Base-by-base conservation (phyloP, 2,329 filamentous ascomycete genomes). In the Chaetomiaceae sp. region DNA sequence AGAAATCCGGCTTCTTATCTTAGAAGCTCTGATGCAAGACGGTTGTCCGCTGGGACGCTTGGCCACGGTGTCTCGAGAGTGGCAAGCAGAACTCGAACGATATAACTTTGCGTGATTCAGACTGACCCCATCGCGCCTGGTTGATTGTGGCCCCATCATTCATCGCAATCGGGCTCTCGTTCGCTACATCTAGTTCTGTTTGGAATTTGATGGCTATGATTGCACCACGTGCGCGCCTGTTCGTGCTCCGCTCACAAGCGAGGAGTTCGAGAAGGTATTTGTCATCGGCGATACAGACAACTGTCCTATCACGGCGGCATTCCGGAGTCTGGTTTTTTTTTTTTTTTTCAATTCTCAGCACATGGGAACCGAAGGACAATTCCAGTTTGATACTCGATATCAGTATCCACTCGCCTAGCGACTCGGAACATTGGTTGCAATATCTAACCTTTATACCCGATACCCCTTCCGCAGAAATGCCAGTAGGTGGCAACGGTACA, bases 141-240 rank as follows among this genome's bases (percentile, higher is more conserved):
- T 10, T 14, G 43, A 46, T 25, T 46, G 27, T 6, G 20, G 32
- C 36, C 27, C 21, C 5, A 36, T 46, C n/a, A 25, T 46, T 16
- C 30, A 36, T 14, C 43, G 43, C 13, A 46, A 46, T n/a, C 43
- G 43, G 30, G 43, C 32, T 36, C 43, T 46, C 32, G 43, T 46
- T 18, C 30, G 33, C 14, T 46, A 46, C 11, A 36, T 46, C 20
- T 46, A 21, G 43, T 46, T 46, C 18, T 46, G 43, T 20, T 13
- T 36, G 14, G 32, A 46, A 27, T 32, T 36, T 7, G 32, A 36
- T 18, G 43, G 25, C 13, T 46, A 46, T n/a, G 43, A 36, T 10
- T 46, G 32, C 29, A 34, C 43, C 25, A 44, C 8, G 18, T 44
- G 16, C 18, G 42, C 42, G 16, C 41, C 27, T 21, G 14, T 5